Evolutionary conservation across 352 stramenopile species (phyloP).

Genomic region (Globisporangium echinulatum): DNA sequence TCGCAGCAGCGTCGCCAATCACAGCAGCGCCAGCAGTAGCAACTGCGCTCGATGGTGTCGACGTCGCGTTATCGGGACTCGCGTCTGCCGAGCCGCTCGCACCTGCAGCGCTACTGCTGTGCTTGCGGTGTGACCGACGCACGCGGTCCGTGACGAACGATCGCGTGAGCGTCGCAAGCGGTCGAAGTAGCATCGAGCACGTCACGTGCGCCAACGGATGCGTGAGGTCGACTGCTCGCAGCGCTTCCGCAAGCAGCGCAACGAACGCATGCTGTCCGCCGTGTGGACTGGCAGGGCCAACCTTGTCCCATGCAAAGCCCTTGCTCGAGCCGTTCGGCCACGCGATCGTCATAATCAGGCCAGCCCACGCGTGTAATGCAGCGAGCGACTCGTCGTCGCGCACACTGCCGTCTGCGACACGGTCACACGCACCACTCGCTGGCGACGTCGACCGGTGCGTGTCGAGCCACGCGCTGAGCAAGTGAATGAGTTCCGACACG

Average conservation of each 20-base stretch:
- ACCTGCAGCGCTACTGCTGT: slow-evolving; percentile 1
- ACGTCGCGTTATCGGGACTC: background rate
- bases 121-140: slow-evolving; percentile 59
- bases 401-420: slow-evolving; percentile 29
- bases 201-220: slow-evolving; percentile 71
- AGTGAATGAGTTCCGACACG: slow-evolving; percentile 61
- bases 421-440: background rate
- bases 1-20: background rate
- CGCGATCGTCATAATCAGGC: slow-evolving; percentile 83
- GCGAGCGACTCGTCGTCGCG: slow-evolving; percentile 64
- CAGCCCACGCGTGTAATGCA: slow-evolving; percentile 76
- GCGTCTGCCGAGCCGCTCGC: background rate
- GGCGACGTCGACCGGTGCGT: background rate
- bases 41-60: background rate
- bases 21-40: background rate
- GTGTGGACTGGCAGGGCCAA: slow-evolving; percentile 57
- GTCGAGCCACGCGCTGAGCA: slow-evolving; percentile 63
- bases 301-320: slow-evolving; percentile 74
- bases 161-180: slow-evolving; percentile 69
- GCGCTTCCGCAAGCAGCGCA: slow-evolving; percentile 58
- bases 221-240: slow-evolving; percentile 71
- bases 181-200: slow-evolving; percentile 76
- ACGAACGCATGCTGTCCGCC: slow-evolving; percentile 70
- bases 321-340: slow-evolving; percentile 79
- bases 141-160: slow-evolving; percentile 77